Conservation (phyloP, 176 grass and related monocot species). For the Sorghum bicolor region DNA sequence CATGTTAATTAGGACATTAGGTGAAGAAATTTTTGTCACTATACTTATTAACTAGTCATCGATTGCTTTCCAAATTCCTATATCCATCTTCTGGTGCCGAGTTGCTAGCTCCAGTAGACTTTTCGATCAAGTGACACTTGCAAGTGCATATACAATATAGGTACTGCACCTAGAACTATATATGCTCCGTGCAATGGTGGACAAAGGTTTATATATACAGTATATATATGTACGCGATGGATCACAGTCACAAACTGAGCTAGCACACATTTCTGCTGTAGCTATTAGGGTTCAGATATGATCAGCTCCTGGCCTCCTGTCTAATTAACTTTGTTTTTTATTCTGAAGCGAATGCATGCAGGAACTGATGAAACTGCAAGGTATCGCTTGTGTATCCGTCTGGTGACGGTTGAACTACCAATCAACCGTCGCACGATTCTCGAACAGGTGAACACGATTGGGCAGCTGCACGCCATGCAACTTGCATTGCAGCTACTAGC, state of each 20-base stretch:
- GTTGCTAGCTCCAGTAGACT: not conserved
- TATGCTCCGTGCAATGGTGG: too few relatives aligned
- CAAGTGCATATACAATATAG: not conserved
- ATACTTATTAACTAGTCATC: not conserved
- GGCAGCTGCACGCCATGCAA: not conserved
- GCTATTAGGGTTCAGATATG: not conserved
- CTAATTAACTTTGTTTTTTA: not conserved
- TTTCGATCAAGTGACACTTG: not conserved
- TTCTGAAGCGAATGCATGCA: not conserved
- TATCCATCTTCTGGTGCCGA: not conserved
- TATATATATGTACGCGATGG: too few relatives aligned
- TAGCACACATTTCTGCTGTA: too few relatives aligned
- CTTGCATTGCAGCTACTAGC: not conserved
- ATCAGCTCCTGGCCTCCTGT: not conserved
- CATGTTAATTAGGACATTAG: not conserved
- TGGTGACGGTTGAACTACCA: not conserved
- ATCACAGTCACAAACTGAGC: not conserved
- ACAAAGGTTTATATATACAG: too few relatives aligned
- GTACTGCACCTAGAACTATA: too few relatives aligned
- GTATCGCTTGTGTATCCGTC: not conserved
- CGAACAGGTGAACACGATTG: conserved; percentile 7
- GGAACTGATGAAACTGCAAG: not conserved
- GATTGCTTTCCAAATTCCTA: not conserved
- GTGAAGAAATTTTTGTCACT: not conserved
- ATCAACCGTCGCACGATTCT: not conserved